These are phyloP conservation scores for Populus nigra DNA, from an alignment of 345 rosid species.

Conservation along the genomic window DNA sequence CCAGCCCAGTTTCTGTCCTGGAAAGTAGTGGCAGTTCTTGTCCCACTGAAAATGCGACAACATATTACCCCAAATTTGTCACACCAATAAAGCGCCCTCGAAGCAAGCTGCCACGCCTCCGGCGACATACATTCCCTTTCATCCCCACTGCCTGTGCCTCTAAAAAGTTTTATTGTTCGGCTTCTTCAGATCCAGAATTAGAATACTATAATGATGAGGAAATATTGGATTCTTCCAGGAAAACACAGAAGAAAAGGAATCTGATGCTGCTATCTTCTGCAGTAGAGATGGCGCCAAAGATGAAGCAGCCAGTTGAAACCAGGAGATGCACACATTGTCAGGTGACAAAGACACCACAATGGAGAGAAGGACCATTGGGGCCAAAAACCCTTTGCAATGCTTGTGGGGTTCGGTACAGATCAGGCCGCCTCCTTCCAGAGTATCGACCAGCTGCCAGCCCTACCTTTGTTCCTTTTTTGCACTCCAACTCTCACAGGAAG, in stretches of 20 bases:
- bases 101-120: constrained; percentile 62
- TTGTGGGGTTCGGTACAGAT: constrained; percentile 85
- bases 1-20: constrained; percentile 74
- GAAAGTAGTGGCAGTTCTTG: constrained; percentile 61
- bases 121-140: constrained; percentile 10
- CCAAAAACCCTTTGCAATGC: constrained; percentile 96
- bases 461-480: constrained; percentile 56
- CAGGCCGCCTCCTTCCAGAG: constrained; percentile 83
- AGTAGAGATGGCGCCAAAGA: constrained; percentile 20
- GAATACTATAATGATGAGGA: constrained; percentile 7
- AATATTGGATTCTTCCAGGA: constrained; percentile 8
- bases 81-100: constrained; percentile 62
- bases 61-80: constrained; percentile 26
- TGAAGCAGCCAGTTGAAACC: constrained; percentile 20
- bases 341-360: constrained; percentile 79
- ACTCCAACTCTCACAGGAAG: constrained; percentile 81
- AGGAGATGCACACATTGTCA: constrained; percentile 75
- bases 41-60: constrained; percentile 39
- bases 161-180: constrained; percentile 3
- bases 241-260: constrained; percentile 30
- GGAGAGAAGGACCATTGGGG: constrained; percentile 94
- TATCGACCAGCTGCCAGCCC: constrained; percentile 94
- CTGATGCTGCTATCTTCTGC: constrained; percentile 28
- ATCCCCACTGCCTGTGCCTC: not conserved
- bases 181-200: constrained; percentile 15